Evolutionary conservation across 2,329 filamentous ascomycete species (phyloP), one percentile per base, ranked within the genome.

Genomic region (Trichoderma sp.): DNA sequence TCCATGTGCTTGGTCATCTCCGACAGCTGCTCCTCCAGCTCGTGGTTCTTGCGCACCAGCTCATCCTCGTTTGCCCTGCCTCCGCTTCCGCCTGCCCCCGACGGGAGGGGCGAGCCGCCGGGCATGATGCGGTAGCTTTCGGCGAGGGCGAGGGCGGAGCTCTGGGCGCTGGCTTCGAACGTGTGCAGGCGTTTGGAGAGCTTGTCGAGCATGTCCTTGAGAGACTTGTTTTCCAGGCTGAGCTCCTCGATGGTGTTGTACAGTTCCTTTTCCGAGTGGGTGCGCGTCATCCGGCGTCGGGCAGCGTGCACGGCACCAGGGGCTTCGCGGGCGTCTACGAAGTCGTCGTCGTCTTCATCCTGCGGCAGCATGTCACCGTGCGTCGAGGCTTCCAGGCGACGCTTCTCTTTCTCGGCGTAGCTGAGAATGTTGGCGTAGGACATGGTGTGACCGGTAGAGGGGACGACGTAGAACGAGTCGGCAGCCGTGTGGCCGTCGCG

Each of bases 401-500:
- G 81, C 74, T 85, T 87, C 73, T 89, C 87, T 71, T 89, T 89
- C 68, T 88, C 85, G 43, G 85, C 87, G 70, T 86, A 88, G 48
- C 82, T 89, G 21, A 97, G 81, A 60, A 99, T 97, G 68, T 90
- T 93, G 51, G 95, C 93, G 73, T 98, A 99, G 0, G 93, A 95
- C 67, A 93, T 90, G 3, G 93, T 97, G 68, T 94, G 93, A 5
- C 95, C 94, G 19, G 91, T 92, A 0, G 91, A 91, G 4, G 94
- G 95, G 1, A 99, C 95, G 1, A 98, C 90, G 75, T 97, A 98
- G 79, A 99, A 99, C 9, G 91, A 95, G 71, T 91, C 90, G 66
- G 83, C 85, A 17, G 85, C 80, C 17, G 83, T 83, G 30, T 88
- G 83, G 0, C 86, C 87, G 34, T 89, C 88, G 64, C 91, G 88